Percentiles rank a stretch among this genome's conserved stretches.
These are phyloP conservation scores for Brassica incana DNA, from an alignment of 345 rosid species.

Conservation along the genomic window DNA sequence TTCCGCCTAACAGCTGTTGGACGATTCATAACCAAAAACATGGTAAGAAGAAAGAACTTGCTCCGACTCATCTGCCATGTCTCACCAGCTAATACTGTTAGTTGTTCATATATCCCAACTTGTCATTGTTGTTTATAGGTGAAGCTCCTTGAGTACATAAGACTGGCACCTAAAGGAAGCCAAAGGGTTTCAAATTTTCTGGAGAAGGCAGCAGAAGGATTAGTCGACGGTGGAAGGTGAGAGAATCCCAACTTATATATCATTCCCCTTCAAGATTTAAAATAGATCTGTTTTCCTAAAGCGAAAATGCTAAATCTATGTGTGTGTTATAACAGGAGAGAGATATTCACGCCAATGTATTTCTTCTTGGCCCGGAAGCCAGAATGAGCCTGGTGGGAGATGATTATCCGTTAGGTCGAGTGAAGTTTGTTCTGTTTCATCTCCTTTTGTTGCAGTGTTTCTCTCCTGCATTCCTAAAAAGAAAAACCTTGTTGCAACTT, in stretches of 20 bases:
- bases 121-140: constrained; percentile 52
- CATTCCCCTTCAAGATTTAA: neutral
- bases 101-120: neutral
- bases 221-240: constrained; percentile 93
- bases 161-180: constrained; percentile 96
- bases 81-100: neutral
- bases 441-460: constrained; percentile 2
- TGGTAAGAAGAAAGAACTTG: constrained; percentile 52
- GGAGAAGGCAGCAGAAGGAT: constrained; percentile 95
- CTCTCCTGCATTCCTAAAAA: neutral
- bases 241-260: constrained; percentile 24
- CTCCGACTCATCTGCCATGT: neutral
- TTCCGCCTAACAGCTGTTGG: constrained; percentile 81
- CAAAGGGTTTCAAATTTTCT: constrained; percentile 81
- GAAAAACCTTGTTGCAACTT: constrained; percentile 8
- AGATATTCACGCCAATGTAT: constrained; percentile 97
- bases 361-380: constrained; percentile 94
- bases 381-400: constrained; percentile 29
- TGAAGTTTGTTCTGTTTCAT: neutral
- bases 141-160: constrained; percentile 70
- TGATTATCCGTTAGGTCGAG: constrained; percentile 11
- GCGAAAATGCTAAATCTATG: neutral
- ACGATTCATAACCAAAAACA: constrained; percentile 70
- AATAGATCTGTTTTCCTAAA: neutral
- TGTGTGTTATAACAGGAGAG: constrained; percentile 62